Evolutionary conservation across 768 basidiomycete species (phyloP), one percentile per base, ranked within the genome.

Genomic region (Lenzites betulinus): DNA sequence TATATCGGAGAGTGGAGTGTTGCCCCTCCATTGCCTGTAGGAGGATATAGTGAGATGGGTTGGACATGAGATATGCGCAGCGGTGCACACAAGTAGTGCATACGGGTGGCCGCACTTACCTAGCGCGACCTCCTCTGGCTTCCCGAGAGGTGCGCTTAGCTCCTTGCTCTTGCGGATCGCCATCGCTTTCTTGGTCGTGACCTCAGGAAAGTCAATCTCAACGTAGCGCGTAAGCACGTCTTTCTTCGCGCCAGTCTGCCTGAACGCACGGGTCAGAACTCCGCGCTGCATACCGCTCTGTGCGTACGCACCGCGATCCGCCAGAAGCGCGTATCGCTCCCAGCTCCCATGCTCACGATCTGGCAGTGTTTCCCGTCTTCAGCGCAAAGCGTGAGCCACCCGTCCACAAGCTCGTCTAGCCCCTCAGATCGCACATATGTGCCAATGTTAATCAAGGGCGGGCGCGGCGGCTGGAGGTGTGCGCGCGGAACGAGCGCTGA

Each of bases 271-370:
- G 23, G 50, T 20, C 54, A n/a, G 58, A 22, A 3, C 16, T n/a
- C n/a, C 13, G 18, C 41, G 22, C 47, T 22, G 33, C n/a, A 35
- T 11, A 20, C 20, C 23, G 38, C 38, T 13, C 4, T 33, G 44
- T 15, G 28, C 22, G 22, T 28, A 82, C 90, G 76, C 76, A 93
- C 93, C 77, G 80, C 82, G 67, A 96, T 77, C 57, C 95, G 81
- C 95, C 96, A 99, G 71, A 92, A 98, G 54, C 97, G 79, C 2
- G 94, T 94, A 75, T 99, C 97, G 67, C 93, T 98, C 23, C 97
- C 97, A 1, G 95, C 90, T 0, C 97, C 97, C 30, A 98, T 73
- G 73, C 92, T 96, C n/a, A 98, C 83, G 54, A 98, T 88, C 78
- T 98, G 97, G 64, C 85, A 87, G 58, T 71, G 70, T 60, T 73